A percentile compares a stretch with the other conserved stretches of the same genome.
Conservation (phyloP, 768 basidiomycete species). For the Mycena galericulata region DNA sequence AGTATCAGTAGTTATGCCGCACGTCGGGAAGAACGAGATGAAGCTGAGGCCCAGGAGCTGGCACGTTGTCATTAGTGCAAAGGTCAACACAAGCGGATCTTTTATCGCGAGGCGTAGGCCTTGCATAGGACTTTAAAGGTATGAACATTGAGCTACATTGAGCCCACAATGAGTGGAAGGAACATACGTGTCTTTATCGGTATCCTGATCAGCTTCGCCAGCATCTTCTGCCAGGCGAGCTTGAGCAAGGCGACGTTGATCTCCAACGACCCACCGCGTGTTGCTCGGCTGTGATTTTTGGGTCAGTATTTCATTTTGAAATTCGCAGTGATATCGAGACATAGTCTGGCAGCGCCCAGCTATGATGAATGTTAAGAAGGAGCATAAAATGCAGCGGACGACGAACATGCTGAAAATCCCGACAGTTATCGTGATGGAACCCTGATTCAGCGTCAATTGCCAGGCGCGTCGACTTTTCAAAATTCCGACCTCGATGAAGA, state of each 20-base stretch:
- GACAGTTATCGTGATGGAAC: constrained; percentile 71
- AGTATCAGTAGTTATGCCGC: too few species aligned
- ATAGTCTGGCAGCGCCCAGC: constrained; percentile 71
- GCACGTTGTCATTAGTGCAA: constrained; percentile 62
- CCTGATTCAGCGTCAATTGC: constrained; percentile 52
- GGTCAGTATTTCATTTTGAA: not conserved
- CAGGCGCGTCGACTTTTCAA: constrained; percentile 1
- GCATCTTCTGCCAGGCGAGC: constrained; percentile 76
- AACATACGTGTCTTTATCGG: constrained; percentile 64
- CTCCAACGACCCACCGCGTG: constrained; percentile 66
- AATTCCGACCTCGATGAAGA: constrained; percentile 69
- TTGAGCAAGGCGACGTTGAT: constrained; percentile 70
- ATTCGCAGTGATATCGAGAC: constrained; percentile 50
- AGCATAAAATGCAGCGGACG: too few species aligned
- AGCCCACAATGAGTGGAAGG: constrained; percentile 16
- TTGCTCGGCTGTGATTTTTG: constrained; percentile 62
- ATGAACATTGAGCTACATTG: too few species aligned
- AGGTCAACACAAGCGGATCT: constrained; percentile 66
- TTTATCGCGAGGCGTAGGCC: constrained; percentile 68
- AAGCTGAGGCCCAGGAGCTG: constrained; percentile 70
- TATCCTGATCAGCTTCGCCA: constrained; percentile 74
- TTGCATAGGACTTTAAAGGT: constrained; percentile 57
- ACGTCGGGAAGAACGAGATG: constrained; percentile 72
- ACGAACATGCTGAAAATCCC: constrained; percentile 67
- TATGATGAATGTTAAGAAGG: constrained; percentile 37